These are phyloP conservation scores for Spinacia oleracea DNA, from an alignment of 179 eudicot species.

Conservation along the genomic window DNA sequence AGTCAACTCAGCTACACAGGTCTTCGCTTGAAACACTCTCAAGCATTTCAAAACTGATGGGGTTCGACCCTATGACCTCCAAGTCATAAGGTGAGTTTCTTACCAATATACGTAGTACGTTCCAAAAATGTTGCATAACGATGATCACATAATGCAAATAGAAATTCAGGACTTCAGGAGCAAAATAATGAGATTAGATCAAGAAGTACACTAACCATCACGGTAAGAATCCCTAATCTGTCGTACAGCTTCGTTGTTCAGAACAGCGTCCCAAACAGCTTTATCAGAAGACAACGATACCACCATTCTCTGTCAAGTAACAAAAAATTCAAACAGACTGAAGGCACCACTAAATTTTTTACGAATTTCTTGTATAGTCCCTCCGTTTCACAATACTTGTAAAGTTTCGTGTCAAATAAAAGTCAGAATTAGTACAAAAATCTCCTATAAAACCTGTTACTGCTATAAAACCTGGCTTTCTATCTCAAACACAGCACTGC, in stretches of 20 bases:
- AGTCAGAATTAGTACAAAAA: neutral
- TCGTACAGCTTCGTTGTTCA: slow-evolving; percentile 80
- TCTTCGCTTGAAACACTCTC: too few species aligned
- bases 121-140: neutral
- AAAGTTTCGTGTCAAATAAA: neutral
- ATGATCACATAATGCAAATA: neutral
- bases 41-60: too few species aligned
- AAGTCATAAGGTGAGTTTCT: too few species aligned
- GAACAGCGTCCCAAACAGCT: slow-evolving; percentile 90
- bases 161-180: too few species aligned
- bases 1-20: too few species aligned
- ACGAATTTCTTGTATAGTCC: neutral
- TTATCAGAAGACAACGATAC: slow-evolving; percentile 75
- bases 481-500: neutral
- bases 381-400: neutral
- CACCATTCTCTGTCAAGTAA: slow-evolving; percentile 69
- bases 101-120: too few species aligned
- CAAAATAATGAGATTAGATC: neutral
- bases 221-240: slow-evolving; percentile 64
- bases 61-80: too few species aligned
- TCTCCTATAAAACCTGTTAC: neutral
- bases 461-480: neutral
- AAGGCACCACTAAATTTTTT: neutral
- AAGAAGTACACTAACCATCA: slow-evolving; percentile 46
- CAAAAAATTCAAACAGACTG: neutral